Base-by-base conservation (phyloP, 2,329 filamentous ascomycete genomes). In the Hirsutella rhossiliensis region DNA sequence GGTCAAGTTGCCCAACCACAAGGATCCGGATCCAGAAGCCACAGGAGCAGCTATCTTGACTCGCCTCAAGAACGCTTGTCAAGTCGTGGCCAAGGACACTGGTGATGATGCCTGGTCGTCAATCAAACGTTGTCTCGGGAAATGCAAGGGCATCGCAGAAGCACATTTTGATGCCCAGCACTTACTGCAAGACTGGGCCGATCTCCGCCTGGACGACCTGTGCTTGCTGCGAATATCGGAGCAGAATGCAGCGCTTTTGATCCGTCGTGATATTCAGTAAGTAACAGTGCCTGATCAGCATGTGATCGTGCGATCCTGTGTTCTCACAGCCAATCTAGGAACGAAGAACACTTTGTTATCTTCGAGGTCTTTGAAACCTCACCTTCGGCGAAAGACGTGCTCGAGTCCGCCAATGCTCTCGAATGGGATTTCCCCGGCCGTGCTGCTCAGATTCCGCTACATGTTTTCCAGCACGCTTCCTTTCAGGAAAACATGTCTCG, bases 311-410 rank as follows among this genome's bases (percentile, higher is more conserved):
- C 12, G 5, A 9, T 36, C 15, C 6, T 32, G 15, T 1, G n/a
- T 30, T 1, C 23, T 29, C 11, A 28, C 11, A 18, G 15, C 2
- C 12, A 11, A 5, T 19, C 6, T 36, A 50, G 51, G 37, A 43
- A 43, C 41, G 51, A 12, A 19, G 54, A 20, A 23, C 27, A 40
- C 1, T 38, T 15, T 11, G 48, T 53, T 45, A 71, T 52, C 15
- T 76, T 47, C 31, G 80, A 85, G 54, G 65, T 66, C 0, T 84
- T 84, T 41, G 78, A 84, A 55, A 63, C 72, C 0, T 79, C 77
- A 0, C 64, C 81, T 0, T 52, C 55, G 0, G 71, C 71, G 0
- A 60, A 71, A 17, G 55, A 66, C 13, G 74, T 82, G 1, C 64
- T 82, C 2, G 64, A 65, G 0, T 56, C 74, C 0, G 56, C 70